A percentile compares a stretch with the other conserved stretches of the same genome.
Conservation (phyloP, 169 alveolate genomes). For the Plasmodium relictum region DNA sequence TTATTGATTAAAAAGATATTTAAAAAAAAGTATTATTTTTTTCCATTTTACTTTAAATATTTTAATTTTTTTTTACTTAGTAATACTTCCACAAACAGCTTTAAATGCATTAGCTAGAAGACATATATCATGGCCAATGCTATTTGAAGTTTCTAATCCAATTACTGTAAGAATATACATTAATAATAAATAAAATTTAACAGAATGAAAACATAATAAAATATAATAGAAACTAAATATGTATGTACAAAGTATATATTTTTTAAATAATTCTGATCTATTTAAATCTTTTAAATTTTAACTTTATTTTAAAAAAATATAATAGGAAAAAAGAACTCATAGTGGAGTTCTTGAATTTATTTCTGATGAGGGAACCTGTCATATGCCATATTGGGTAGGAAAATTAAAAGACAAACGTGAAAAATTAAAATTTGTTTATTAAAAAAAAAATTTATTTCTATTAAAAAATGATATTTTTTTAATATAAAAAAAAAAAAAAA, state of each 20-base stretch:
- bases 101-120: conserved; percentile 89
- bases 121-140: conserved; percentile 92
- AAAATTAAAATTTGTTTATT: no score
- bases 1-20: no score
- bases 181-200: not conserved
- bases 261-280: not conserved
- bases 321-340: conserved; percentile 86
- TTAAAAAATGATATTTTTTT: no score
- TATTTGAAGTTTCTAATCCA: conserved; percentile 88
- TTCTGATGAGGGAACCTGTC: conserved; percentile 96
- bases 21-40: not conserved
- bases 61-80: conserved; percentile 32
- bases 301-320: not conserved
- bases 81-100: conserved; percentile 89
- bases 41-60: not conserved
- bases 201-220: conserved; percentile 1
- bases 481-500: conserved; percentile 1
- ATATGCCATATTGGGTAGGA: conserved; percentile 94
- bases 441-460: no score
- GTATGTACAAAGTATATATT: not conserved
- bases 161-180: conserved; percentile 41
- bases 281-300: no score
- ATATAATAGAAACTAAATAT: not conserved
- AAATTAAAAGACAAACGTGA: not conserved
- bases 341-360: conserved; percentile 96